A percentile compares a stretch with the other conserved stretches of the same genome.
Conservation (phyloP, 352 stramenopile species). For the Pythium vanterpoolii region DNA sequence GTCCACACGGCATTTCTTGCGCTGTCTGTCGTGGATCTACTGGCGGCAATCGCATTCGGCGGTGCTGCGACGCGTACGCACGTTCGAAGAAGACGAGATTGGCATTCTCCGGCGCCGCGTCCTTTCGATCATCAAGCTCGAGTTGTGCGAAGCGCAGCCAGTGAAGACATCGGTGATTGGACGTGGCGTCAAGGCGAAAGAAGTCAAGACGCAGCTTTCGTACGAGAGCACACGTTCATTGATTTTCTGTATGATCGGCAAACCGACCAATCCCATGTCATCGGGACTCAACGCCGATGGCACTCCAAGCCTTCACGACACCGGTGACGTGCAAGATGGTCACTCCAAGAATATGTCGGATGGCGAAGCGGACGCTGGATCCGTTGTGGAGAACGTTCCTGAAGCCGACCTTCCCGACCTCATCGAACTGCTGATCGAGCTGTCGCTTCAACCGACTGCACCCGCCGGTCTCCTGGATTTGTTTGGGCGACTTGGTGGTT, state of each 20-base stretch:
- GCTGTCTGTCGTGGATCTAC: slow-evolving; percentile 84
- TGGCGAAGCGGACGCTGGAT: slow-evolving; percentile 61
- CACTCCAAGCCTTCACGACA: slow-evolving; percentile 48
- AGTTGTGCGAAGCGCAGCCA: slow-evolving; percentile 67
- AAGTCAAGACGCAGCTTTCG: slow-evolving; percentile 71
- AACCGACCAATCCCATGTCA: slow-evolving; percentile 70
- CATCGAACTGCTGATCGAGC: slow-evolving; percentile 72
- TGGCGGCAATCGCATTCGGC: slow-evolving; percentile 46
- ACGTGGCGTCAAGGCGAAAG: slow-evolving; percentile 49
- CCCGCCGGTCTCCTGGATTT: slow-evolving; percentile 67
- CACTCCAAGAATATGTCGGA: slow-evolving; percentile 55
- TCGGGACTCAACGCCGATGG: slow-evolving; percentile 60
- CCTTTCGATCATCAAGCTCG: slow-evolving; percentile 73
- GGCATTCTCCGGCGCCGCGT: slow-evolving; percentile 59
- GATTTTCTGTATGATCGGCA: slow-evolving; percentile 87
- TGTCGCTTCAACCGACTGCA: slow-evolving; percentile 68
- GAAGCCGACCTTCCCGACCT: slow-evolving; percentile 72
- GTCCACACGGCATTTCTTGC: slow-evolving; percentile 76
- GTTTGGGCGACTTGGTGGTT: slow-evolving; percentile 68
- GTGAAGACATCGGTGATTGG: slow-evolving; percentile 59
- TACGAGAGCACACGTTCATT: slow-evolving; percentile 80
- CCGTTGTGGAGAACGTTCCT: slow-evolving; percentile 71
- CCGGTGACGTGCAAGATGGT: slow-evolving; percentile 29
- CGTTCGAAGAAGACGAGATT: slow-evolving; percentile 58
- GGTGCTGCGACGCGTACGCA: slow-evolving; percentile 44